Evolutionary conservation across 2,329 filamentous ascomycete species (phyloP), one percentile per base, ranked within the genome.

Genomic region (Aspergillus eucalypticola): DNA sequence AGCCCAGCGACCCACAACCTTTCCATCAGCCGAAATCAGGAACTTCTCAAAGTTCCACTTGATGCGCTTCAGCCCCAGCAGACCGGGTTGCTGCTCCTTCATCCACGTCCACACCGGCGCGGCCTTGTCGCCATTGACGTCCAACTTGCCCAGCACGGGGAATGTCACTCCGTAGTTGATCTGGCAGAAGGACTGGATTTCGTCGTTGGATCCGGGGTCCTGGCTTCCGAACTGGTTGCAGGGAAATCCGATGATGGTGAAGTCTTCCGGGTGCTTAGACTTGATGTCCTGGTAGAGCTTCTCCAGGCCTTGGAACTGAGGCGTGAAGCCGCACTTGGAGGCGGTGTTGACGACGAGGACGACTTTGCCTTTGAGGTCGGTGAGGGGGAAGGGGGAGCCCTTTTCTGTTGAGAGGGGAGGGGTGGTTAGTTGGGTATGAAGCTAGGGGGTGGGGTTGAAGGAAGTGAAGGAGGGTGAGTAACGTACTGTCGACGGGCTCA

Each of bases 31-130:
- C 62, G 89, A 90, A 66, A 99, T 82, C 65, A 99, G 81, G 80
- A 97, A 99, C 86, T 99, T 99, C 79, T 99, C 95, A 82, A 98
- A 99, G 81, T 99, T 99, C 95, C 95, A 99, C 89, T 98, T 97
- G 71, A 99, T 84, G 64, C 88, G 80, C 88, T 96, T 94, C 73
- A 98, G 76, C 19, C 95, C 95, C 80, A 98, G 80, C 58, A 97
- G 72, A 21, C 95, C 93, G 0, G 94, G 85, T 82, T 92, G 89
- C 77, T 84, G 79, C 60, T 77, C 78, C 82, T 89, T 89, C 78
- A 89, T 75, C 84, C 84, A 99, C 74, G 90, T 84, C 77, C 84
- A 98, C 39, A 96, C 78, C 1, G 93, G 92, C 69, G 87, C 86
- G 51, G 92, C 90, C 29, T 87, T 82, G 69, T 90, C 86, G 71